phyloP scores from a whole-genome alignment of 2,329 filamentous ascomycete genomes.

The Bipolaris zeicola region DNA sequence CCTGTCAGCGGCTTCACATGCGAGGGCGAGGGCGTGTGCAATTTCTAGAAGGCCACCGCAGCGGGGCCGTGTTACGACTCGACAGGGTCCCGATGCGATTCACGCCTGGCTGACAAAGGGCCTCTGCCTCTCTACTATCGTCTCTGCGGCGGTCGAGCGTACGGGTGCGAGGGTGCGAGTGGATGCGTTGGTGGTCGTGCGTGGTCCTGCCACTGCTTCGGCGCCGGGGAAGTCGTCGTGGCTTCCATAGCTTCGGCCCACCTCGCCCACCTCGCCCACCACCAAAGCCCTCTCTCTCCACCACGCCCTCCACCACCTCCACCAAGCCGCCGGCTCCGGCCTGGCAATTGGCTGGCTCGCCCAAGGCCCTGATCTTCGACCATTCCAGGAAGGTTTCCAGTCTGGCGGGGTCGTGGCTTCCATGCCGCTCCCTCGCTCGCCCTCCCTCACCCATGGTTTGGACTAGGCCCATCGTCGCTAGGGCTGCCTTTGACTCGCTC shows the following conservation, averaged over 20 bases:
- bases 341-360: conserved; percentile 44
- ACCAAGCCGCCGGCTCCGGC: conserved; percentile 30
- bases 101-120: conserved; percentile 26
- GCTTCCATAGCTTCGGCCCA: conserved; percentile 45
- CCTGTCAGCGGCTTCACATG: conserved; percentile 13
- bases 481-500: conserved; percentile 26
- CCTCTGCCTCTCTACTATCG: conserved; percentile 23
- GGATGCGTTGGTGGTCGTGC: conserved; percentile 13
- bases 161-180: conserved; percentile 6
- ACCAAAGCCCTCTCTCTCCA: conserved; percentile 35
- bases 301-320: too few relatives aligned
- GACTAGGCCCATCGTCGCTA: conserved; percentile 12
- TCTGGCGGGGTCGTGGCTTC: conserved; percentile 35
- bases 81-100: conserved; percentile 39
- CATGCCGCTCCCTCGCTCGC: conserved; percentile 18
- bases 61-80: conserved; percentile 32
- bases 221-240: conserved; percentile 47
- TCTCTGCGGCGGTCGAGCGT: conserved; percentile 15
- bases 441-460: conserved; percentile 15
- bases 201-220: conserved; percentile 38
- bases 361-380: conserved; percentile 44
- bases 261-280: conserved; percentile 19
- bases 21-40: conserved; percentile 9
- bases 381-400: conserved; percentile 33
- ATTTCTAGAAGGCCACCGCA: conserved; percentile 44